These are phyloP conservation scores for Lachancea quebecensis DNA, from an alignment of 805 yeast species.

Conservation along the genomic window DNA sequence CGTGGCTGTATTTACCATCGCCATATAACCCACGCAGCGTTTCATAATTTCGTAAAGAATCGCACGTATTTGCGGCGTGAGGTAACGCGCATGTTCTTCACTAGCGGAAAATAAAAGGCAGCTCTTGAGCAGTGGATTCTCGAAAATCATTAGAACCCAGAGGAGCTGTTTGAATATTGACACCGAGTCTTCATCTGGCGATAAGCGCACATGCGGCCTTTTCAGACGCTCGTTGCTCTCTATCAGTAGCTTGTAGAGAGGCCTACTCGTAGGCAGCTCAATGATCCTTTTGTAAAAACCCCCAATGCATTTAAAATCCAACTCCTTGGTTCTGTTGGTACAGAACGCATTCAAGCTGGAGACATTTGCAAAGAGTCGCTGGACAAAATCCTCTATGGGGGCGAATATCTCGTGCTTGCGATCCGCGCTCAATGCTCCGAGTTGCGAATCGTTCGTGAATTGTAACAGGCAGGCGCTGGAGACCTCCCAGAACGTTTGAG, in stretches of 20 bases:
- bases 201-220: conserved; percentile 36
- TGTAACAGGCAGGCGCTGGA: background rate
- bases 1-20: conserved; percentile 31
- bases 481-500: background rate
- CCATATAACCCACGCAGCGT: conserved; percentile 59
- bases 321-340: conserved; percentile 20
- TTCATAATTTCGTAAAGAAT: conserved; percentile 65
- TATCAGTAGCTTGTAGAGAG: conserved; percentile 47
- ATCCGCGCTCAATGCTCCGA: background rate
- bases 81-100: conserved; percentile 15
- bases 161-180: conserved; percentile 8
- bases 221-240: conserved; percentile 48
- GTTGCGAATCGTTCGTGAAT: background rate
- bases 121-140: conserved; percentile 54
- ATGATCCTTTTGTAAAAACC: conserved; percentile 41
- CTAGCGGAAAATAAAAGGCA: conserved; percentile 34
- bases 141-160: conserved; percentile 62
- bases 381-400: conserved; percentile 46
- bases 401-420: conserved; percentile 32
- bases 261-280: conserved; percentile 53
- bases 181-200: background rate
- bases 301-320: conserved; percentile 44
- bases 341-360: conserved; percentile 51
- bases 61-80: conserved; percentile 46
- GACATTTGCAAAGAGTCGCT: conserved; percentile 41